Base-by-base conservation (phyloP, 805 yeast species). In the Candida fluviatilis region DNA sequence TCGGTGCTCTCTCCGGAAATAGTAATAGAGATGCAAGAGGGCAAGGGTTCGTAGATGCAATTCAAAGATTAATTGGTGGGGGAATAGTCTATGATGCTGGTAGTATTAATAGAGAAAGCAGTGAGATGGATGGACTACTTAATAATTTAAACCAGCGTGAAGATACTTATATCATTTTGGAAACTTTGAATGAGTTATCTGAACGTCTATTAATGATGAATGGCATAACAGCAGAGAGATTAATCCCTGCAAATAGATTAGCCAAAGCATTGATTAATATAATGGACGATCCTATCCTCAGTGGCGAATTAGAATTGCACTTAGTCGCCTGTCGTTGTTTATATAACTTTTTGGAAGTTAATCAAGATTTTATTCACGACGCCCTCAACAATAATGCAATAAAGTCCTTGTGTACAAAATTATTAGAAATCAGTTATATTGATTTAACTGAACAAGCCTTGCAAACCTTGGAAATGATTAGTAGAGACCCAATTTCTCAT, bases 391-490 rank as follows among this genome's bases (percentile, higher is more conserved):
- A 76, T 13, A 82, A 83, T 28, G 83, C 82, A 0, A 73, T 89
- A 5, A 81, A 78, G 31, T 78, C 76, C 0, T 66, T 93, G 18
- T 76, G 83, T 47, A 64, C 69, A 4, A 84, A 84, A 43, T 58
- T 93, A 26, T 52, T 76, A 40, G 95, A 87, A 45, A 82, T 91
- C 13, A 78, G 80, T 38, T 90, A 78, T 54, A 90, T 91, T 38
- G 99, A 91, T 55, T 66, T 91, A 38, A 95, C 96, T 0, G 99
- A 91, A 54, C 96, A 90, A 59, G 88, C 89, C 0, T 61, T 89
- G 29, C 90, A 82, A 51, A 79, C 90, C 0, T 62, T 84, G 33
- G 90, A 82, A 52, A 68, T 76, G 56, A 76, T 84, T 12, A 78
- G 89, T 1, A 62, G 80, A 41, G 71, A 71, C 21, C 64, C 73